Evolutionary conservation across 2,329 filamentous ascomycete species (phyloP), one percentile per base, ranked within the genome.

Genomic region (Ophiostoma himal-ulmi): DNA sequence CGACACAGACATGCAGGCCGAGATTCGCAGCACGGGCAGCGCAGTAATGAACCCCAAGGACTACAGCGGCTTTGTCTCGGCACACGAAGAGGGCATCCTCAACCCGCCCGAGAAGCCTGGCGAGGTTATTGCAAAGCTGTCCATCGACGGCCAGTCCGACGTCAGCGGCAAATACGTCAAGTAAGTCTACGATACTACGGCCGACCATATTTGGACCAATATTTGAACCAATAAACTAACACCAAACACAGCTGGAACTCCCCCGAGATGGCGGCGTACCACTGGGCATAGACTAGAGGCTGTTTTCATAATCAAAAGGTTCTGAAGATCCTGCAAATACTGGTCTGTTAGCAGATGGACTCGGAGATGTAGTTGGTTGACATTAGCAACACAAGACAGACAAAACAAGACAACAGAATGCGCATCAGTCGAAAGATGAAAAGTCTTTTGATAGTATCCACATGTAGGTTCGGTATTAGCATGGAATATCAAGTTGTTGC

Each of bases 1-100:
- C 8, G 91, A 97, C 77, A 97, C 94, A 0, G 90, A 90, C 68
- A 97, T 97, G 94, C 94, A 97, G 78, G 84, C 84, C n/a, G 86
- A 91, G 71, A 86, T 99, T 71, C 84, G 95, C 68, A 89, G 93
- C 66, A 78, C 80, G 3, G 85, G 83, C 62, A 78, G 80, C 52
- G 76, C 77, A 1, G 79, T 78, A 69, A 88, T 88, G 86, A 76
- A 82, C 68, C 77, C 82, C 69, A 77, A 80, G 7, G 85, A 88
- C 71, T 90, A 95, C 78, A 82, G 85, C 8, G 83, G 81, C 37
- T 98, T 98, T 75, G 82, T 87, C 14, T 82, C 86, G 0, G 84
- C 91, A 20, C 90, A 93, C 77, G 85, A 88, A 74, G 84, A 86
- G 6, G 93, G 93, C 17, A 86, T 85, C 68, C 80, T 98, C 68